Conservation (phyloP, 1,284 basidiomycete genomes). For the Exsudoporus floridanus region DNA sequence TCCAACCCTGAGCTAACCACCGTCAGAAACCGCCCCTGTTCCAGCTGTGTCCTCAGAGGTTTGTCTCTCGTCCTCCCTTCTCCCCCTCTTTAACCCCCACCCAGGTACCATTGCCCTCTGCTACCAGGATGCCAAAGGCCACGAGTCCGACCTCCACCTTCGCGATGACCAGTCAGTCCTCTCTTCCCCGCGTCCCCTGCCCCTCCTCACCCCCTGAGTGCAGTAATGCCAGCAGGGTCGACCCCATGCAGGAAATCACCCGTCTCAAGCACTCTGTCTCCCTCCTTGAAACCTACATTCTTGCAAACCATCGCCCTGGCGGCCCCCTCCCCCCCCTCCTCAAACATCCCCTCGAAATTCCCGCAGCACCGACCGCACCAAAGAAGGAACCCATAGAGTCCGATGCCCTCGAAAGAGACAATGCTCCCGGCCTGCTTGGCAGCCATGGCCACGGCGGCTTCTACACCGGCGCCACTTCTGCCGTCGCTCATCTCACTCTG, state of each 20-base stretch:
- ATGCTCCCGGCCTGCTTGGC: conserved; percentile 64
- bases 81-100: conserved; percentile 3
- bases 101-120: conserved; percentile 71
- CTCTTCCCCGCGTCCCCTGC: background rate
- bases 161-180: conserved; percentile 59
- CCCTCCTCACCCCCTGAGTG: conserved; percentile 16
- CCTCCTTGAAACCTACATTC: conserved; percentile 67
- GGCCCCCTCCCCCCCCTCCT: conserved; percentile 27
- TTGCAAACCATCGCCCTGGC: conserved; percentile 46
- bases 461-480: conserved; percentile 72
- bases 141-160: conserved; percentile 46
- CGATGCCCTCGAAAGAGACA: conserved; percentile 47
- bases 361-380: conserved; percentile 31
- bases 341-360: conserved; percentile 38
- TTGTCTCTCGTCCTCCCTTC: conserved; percentile 4
- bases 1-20: conserved; percentile 17
- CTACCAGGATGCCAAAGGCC: conserved; percentile 67
- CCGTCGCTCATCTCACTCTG: conserved; percentile 62
- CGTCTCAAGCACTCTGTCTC: conserved; percentile 71
- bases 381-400: conserved; percentile 56
- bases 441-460: conserved; percentile 62
- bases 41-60: conserved; percentile 78
- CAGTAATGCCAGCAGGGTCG: conserved; percentile 54
- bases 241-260: conserved; percentile 70
- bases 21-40: conserved; percentile 74